A percentile compares a stretch with the other conserved stretches of the same genome.
Conservation (phyloP, 768 basidiomycete species). For the Phlebiopsis gigantea region DNA sequence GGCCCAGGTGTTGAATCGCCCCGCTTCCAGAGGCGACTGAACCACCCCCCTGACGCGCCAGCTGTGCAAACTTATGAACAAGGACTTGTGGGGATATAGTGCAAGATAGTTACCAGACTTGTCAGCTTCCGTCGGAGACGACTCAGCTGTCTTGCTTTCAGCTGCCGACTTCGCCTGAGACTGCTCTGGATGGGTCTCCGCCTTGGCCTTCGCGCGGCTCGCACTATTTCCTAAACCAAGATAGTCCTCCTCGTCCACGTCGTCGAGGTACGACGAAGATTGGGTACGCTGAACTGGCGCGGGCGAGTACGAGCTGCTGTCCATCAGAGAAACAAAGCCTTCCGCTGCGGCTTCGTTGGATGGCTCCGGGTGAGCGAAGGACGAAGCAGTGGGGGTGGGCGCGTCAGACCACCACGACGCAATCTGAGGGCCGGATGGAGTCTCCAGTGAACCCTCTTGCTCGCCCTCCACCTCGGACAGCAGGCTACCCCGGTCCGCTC, state of each 20-base stretch:
- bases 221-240: constrained; percentile 84
- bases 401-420: constrained; percentile 57
- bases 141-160: constrained; percentile 9
- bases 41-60: constrained; percentile 57
- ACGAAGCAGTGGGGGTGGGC: constrained; percentile 64
- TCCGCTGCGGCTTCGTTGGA: constrained; percentile 32
- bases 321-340: constrained; percentile 83
- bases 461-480: constrained; percentile 13
- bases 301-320: constrained; percentile 43
- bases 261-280: constrained; percentile 34
- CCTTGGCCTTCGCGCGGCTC: constrained; percentile 29
- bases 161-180: constrained; percentile 9
- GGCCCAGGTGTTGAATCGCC: constrained; percentile 60
- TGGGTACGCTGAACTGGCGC: constrained; percentile 15
- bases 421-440: constrained; percentile 8
- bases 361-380: constrained; percentile 51
- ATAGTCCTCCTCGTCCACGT: constrained; percentile 80
- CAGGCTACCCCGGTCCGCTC: constrained; percentile 12
- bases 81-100: neutral
- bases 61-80: neutral
- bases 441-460: constrained; percentile 19
- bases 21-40: constrained; percentile 78
- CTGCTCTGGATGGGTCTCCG: constrained; percentile 19
- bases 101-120: constrained; percentile 26
- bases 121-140: constrained; percentile 17